A percentile compares a stretch with the other conserved stretches of the same genome.
Conservation (phyloP, 108 stramenopile species). For the Fragilaria radians region DNA sequence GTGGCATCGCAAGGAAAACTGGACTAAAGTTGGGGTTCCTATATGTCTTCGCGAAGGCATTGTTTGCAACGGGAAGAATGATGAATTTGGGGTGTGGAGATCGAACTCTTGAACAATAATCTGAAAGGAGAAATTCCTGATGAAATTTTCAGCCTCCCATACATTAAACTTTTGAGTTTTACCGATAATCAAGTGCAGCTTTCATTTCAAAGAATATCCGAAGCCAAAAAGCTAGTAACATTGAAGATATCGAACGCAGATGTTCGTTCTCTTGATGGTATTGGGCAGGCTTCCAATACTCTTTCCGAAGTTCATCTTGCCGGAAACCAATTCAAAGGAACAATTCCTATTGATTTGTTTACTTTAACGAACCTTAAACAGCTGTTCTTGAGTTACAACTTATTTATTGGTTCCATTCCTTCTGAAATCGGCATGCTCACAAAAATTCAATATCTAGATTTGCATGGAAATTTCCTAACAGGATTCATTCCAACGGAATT, state of each 20-base stretch:
- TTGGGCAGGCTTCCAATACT: conserved; percentile 26
- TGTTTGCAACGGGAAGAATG: conserved; percentile 24
- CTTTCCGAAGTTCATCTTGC: conserved; percentile 45
- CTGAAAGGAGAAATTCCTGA: conserved; percentile 46
- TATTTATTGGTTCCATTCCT: conserved; percentile 44
- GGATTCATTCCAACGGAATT: conserved; percentile 49
- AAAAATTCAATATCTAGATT: conserved; percentile 19
- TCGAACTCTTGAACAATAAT: conserved; percentile 17
- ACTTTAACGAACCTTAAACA: conserved; percentile 27
- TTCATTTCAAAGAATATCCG: conserved; percentile 44
- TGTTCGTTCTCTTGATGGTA: conserved; percentile 38
- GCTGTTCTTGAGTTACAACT: conserved; percentile 45
- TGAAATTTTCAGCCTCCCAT: conserved; percentile 35
- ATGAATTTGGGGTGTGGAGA: conserved; percentile 37
- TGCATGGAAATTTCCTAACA: conserved; percentile 25
- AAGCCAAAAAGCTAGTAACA: conserved; percentile 24
- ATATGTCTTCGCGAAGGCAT: conserved; percentile 58
- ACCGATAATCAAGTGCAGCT: conserved; percentile 30
- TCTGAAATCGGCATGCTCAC: conserved; percentile 23
- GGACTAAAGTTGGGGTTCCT: conserved; percentile 34
- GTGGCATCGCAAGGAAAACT: conserved; percentile 41
- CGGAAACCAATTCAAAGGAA: conserved; percentile 48
- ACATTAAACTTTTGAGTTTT: conserved; percentile 28
- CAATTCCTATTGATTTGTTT: conserved; percentile 48
- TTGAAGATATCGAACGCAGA: conserved; percentile 51